Evolutionary conservation across 192 early-diverging fungal species (phyloP).

Genomic region (Umbelopsis isabellina): DNA sequence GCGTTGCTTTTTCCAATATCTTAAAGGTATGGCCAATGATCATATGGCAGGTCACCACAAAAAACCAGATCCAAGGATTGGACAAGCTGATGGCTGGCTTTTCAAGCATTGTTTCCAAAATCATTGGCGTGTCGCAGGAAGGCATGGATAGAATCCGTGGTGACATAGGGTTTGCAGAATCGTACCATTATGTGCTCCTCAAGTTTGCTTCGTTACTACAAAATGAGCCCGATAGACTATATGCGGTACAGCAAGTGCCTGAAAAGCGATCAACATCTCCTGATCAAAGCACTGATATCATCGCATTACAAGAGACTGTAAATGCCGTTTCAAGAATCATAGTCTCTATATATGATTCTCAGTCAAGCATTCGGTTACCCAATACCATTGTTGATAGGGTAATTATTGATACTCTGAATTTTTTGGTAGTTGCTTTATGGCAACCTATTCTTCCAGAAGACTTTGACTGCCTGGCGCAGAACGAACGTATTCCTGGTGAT

Average conservation of each 20-base stretch:
- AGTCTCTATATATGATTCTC: not conserved
- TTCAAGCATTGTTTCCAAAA: conserved; percentile 6
- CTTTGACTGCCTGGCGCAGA: conserved; percentile 1
- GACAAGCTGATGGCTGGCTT: not conserved
- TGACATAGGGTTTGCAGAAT: not conserved
- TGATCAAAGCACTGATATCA: not conserved
- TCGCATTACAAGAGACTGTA: not conserved
- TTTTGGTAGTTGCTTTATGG: not conserved
- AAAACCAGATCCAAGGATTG: not conserved
- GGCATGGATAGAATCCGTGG: conserved; percentile 4
- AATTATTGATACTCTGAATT: not conserved
- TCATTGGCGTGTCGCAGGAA: not conserved
- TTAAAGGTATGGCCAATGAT: conserved; percentile 8
- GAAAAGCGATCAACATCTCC: not conserved
- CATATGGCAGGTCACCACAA: not conserved
- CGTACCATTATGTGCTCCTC: not conserved
- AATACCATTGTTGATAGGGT: not conserved
- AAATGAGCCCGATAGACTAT: not conserved
- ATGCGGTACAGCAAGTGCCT: not conserved
- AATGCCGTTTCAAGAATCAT: not conserved
- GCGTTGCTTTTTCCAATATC: not conserved
- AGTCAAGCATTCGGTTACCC: not conserved
- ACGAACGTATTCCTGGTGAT: not conserved
- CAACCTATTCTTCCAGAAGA: conserved; percentile 13
- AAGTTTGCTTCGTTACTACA: not conserved